phyloP scores from a whole-genome alignment of 768 basidiomycete species.

The Lactarius sanguifluus region DNA sequence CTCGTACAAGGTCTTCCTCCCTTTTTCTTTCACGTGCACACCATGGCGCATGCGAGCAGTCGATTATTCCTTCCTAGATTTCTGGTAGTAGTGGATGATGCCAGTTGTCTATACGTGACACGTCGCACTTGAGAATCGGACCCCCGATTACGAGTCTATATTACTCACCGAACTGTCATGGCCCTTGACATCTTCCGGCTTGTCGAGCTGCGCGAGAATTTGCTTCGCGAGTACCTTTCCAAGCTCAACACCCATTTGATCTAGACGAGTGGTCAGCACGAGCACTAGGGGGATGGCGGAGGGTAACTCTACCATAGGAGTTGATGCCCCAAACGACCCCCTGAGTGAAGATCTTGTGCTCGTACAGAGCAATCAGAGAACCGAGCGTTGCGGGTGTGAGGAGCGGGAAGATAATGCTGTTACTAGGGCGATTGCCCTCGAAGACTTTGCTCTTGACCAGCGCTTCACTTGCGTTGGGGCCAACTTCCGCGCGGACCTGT shows the following conservation, averaged over 20 bases:
- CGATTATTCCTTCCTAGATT: constrained; percentile 69
- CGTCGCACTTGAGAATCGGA: constrained; percentile 4
- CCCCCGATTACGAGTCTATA: background rate
- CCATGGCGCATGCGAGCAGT: background rate
- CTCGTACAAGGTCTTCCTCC: constrained; percentile 1
- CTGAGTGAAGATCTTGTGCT: constrained; percentile 99
- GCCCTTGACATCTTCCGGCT: constrained; percentile 72
- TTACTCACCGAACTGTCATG: constrained; percentile 79
- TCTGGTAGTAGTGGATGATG: constrained; percentile 96
- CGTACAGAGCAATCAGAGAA: constrained; percentile 85
- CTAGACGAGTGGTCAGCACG: constrained; percentile 39
- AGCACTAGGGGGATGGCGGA: background rate
- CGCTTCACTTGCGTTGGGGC: constrained; percentile 70
- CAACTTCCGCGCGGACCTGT: constrained; percentile 68
- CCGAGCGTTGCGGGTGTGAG: constrained; percentile 89
- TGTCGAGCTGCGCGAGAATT: constrained; percentile 85
- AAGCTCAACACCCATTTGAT: constrained; percentile 99
- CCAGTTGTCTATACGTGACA: constrained; percentile 72
- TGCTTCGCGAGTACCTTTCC: constrained; percentile 97
- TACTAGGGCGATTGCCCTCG: constrained; percentile 95
- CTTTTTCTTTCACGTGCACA: background rate
- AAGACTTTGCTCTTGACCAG: constrained; percentile 97
- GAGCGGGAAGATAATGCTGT: constrained; percentile 92
- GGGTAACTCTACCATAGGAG: constrained; percentile 70
- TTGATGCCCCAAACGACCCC: constrained; percentile 99